phyloP scores from a whole-genome alignment of 2,329 filamentous ascomycete species.

The Phialophora tarda region DNA sequence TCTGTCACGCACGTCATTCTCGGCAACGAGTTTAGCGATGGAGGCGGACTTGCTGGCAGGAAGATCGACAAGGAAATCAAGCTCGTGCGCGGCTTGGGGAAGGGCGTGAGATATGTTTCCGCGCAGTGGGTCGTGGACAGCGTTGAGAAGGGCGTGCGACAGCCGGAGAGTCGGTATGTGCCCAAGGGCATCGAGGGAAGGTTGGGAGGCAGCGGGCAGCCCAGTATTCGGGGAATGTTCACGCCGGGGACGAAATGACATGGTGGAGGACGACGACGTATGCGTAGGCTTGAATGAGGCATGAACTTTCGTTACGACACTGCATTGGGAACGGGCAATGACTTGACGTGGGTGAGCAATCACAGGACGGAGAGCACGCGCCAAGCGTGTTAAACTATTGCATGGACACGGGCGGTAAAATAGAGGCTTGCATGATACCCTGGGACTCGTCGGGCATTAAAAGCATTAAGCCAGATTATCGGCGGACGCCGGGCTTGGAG shows the following conservation, averaged over 20 bases:
- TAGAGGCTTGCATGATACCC: not conserved
- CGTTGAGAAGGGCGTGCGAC: slow-evolving; percentile 73
- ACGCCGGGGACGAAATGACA: slow-evolving; percentile 6
- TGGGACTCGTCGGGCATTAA: not conserved
- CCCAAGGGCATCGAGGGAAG: slow-evolving; percentile 55
- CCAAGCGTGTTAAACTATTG: not conserved
- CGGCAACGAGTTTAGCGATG: slow-evolving; percentile 69
- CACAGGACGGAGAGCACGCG: not conserved
- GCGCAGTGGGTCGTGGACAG: slow-evolving; percentile 88
- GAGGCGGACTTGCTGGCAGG: slow-evolving; percentile 74
- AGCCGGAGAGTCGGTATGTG: slow-evolving; percentile 75
- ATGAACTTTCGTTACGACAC: not conserved
- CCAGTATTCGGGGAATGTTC: slow-evolving; percentile 58
- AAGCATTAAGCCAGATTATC: slow-evolving; percentile 1
- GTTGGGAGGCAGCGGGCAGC: slow-evolving; percentile 66
- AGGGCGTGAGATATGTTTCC: slow-evolving; percentile 76
- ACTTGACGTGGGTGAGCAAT: not conserved
- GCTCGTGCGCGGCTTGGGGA: slow-evolving; percentile 62
- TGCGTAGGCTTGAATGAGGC: not conserved
- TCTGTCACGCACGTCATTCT: slow-evolving; percentile 82
- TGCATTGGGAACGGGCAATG: slow-evolving; percentile 1
- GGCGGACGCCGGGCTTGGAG: not conserved
- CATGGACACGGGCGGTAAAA: not conserved
- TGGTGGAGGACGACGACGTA: not conserved
- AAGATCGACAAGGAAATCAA: slow-evolving; percentile 84